Base-by-base conservation (phyloP, 345 rosid species). In the Sisymbrium altissimum region DNA sequence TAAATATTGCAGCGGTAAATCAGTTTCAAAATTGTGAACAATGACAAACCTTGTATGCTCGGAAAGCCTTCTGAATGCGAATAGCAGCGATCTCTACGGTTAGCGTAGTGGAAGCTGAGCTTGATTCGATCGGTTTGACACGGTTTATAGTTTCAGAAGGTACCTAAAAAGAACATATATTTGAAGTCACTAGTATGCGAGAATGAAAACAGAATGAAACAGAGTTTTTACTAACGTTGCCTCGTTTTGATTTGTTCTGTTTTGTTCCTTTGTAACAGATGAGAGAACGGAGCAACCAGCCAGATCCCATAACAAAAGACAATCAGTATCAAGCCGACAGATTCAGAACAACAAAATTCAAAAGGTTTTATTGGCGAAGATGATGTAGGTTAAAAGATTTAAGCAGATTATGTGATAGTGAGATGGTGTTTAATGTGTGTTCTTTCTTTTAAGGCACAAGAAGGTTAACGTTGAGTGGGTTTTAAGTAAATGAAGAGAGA, bases 41-140 rank as follows among this genome's bases (percentile, higher is more conserved):
- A 61, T 21, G 48, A 29, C n/a, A 1, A 39, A 87, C 94, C 88
- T 59, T 68, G 74, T 67, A 79, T 43, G 83, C 79, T 50, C 94
- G 86, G 49, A 87, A 88, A 63, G 89, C 93, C 45, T 81, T 81
- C 59, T 88, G 96, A 78, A 90, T 90, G 65, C 83, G 82, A 59
- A 66, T 62, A 4, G 87, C 92, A 4, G 92, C 88, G 2, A 60
- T 30, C 19, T 88, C 84, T 68, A 60, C 71, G 4, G 71, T 70
- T 21, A 75, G 60, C 14, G 35, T 68, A 1, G 57, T 55, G 4
- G 72, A 49, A 39, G 29, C 4, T 68, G 77, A 58, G 69, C 18
- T 68, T 19, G 79, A 44, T 21, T 75, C 78, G 9, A 44, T 50
- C 0, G 79, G 67, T 73, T 80, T 81, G 43, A 74, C 36, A 33